Evolutionary conservation across 2,329 filamentous ascomycete species (phyloP).

Genomic region (Zalaria sp.): DNA sequence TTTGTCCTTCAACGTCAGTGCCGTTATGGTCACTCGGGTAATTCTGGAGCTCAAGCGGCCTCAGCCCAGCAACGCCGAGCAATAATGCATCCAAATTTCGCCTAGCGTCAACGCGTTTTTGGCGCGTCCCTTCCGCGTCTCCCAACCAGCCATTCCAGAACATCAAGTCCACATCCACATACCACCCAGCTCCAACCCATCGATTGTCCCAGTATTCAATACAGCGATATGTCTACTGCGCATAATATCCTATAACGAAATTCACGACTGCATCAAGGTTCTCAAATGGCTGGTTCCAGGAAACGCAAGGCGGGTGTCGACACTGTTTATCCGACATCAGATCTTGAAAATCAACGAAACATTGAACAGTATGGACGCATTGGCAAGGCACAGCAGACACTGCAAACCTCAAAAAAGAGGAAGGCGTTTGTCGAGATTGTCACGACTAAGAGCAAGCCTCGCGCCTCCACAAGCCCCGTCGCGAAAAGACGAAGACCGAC

Average conservation of each 20-base stretch:
- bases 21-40: no score
- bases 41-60: no score
- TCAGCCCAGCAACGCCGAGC: no score
- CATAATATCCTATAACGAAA: slow-evolving; percentile 1
- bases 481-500: neutral
- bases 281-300: slow-evolving; percentile 2
- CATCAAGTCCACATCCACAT: no score
- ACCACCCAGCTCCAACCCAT: no score
- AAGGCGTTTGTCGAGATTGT: neutral
- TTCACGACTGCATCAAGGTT: neutral
- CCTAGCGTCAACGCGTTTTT: no score
- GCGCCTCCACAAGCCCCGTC: neutral
- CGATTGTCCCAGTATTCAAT: no score
- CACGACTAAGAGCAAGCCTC: neutral
- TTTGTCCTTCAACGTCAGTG: no score
- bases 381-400: slow-evolving; percentile 1
- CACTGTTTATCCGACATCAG: neutral
- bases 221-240: neutral
- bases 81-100: no score
- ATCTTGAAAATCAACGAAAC: neutral
- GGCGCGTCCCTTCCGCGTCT: no score
- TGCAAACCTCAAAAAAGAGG: slow-evolving; percentile 1
- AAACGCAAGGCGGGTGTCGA: slow-evolving; percentile 4
- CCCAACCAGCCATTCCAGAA: no score
- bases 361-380: slow-evolving; percentile 4